A percentile compares a stretch with the other conserved stretches of the same genome.
Conservation (phyloP, 129 eudicot species). For the Deinandra increscens region DNA sequence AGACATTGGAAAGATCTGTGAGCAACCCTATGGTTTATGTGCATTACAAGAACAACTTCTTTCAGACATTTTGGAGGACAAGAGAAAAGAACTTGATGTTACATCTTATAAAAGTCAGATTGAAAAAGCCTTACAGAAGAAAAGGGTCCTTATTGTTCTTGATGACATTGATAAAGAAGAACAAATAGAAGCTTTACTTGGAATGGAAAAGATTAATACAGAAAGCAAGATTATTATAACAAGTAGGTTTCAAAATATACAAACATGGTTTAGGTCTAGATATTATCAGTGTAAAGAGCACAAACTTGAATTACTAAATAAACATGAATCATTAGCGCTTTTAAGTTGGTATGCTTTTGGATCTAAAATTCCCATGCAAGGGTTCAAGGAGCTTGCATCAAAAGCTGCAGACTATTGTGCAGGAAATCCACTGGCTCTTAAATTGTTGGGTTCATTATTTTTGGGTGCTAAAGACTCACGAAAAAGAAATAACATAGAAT, state of each 20-base stretch:
- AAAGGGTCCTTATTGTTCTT: conserved; percentile 43
- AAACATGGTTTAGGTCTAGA: conserved; percentile 13
- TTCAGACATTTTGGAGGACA: conserved; percentile 30
- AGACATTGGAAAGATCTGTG: conserved; percentile 25
- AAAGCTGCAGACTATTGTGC: conserved; percentile 30
- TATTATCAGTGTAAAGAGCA: conserved; percentile 13
- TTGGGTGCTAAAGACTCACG: conserved; percentile 25
- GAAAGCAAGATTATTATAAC: conserved; percentile 48
- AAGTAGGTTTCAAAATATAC: conserved; percentile 22
- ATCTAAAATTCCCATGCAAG: conserved; percentile 30
- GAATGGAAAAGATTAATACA: conserved; percentile 28
- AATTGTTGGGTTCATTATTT: conserved; percentile 37
- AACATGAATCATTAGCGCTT: conserved; percentile 31
- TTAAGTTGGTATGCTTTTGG: conserved; percentile 50
- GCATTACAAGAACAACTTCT: conserved; percentile 38
- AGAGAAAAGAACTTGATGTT: conserved; percentile 25
- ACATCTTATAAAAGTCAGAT: conserved; percentile 29
- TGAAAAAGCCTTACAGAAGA: conserved; percentile 19
- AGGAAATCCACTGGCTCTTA: conserved; percentile 37
- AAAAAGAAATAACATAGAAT: conserved; percentile 28
- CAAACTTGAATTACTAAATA: conserved; percentile 13
- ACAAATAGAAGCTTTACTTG: conserved; percentile 42
- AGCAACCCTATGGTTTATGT: conserved; percentile 26
- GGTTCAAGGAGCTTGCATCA: conserved; percentile 25
- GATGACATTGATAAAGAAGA: conserved; percentile 42